Percentiles rank a stretch among this genome's conserved stretches.
Evolutionary conservation across 805 yeast species (phyloP).

Genomic region (Zygotorulaspora chibaensis): DNA sequence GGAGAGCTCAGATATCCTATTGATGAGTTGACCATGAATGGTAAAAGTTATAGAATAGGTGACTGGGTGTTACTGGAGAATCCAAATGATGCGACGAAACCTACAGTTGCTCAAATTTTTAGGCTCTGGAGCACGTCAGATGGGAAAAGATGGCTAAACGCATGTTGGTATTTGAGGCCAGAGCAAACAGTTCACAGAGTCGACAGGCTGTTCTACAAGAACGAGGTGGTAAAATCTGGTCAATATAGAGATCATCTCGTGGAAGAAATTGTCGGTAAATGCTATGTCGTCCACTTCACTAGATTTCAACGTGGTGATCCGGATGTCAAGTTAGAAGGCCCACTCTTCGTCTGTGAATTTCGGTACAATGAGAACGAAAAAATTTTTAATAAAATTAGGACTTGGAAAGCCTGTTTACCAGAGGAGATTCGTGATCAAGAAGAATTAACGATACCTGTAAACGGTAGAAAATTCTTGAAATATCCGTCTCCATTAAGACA

Average conservation of each 20-base stretch:
- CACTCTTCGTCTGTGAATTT: conserved; percentile 89
- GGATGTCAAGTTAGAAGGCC: conserved; percentile 70
- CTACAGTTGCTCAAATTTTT: conserved; percentile 91
- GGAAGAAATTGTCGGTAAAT: conserved; percentile 85
- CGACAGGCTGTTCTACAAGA: conserved; percentile 83
- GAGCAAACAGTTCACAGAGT: conserved; percentile 95
- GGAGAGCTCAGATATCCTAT: conserved; percentile 72
- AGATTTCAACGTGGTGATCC: conserved; percentile 95
- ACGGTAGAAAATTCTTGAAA: conserved; percentile 62
- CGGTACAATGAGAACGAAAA: conserved; percentile 90
- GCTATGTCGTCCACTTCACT: conserved; percentile 92
- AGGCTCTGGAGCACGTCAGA: conserved; percentile 83
- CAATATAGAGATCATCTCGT: conserved; percentile 92
- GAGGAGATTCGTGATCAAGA: conserved; percentile 86
- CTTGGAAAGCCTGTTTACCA: conserved; percentile 98
- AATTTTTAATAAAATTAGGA: conserved; percentile 88
- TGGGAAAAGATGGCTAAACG: conserved; percentile 83
- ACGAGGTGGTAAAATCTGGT: conserved; percentile 95
- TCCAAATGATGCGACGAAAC: conserved; percentile 82
- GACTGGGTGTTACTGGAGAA: conserved; percentile 91
- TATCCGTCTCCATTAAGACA: conserved; percentile 82
- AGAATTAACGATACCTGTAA: conserved; percentile 73
- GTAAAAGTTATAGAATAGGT: conserved; percentile 76
- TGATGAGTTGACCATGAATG: conserved; percentile 67
- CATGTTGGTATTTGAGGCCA: conserved; percentile 97